Evolutionary conservation across 1,284 basidiomycete species (phyloP).

Genomic region (Athelia psychrophila): DNA sequence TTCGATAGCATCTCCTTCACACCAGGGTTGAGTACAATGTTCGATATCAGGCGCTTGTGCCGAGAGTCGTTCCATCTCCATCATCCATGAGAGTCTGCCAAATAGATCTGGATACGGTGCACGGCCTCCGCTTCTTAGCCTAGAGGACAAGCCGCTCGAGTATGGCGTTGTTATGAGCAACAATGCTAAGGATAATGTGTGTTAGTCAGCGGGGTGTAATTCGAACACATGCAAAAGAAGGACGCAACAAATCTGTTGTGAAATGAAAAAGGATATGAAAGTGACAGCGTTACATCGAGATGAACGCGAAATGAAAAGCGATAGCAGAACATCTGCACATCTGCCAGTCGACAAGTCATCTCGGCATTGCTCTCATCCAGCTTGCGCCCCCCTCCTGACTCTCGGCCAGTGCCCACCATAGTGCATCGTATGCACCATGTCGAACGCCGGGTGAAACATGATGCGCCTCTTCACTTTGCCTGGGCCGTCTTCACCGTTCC

Average conservation of each 20-base stretch:
- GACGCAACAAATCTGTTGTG: too few relatives aligned
- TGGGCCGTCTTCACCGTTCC: too few relatives aligned
- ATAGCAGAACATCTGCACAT: too few relatives aligned
- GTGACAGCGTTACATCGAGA: too few relatives aligned
- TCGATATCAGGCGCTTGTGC: slow-evolving; percentile 76
- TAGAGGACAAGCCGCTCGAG: slow-evolving; percentile 82
- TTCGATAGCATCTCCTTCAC: slow-evolving; percentile 82
- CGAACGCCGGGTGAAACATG: too few relatives aligned
- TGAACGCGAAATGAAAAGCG: too few relatives aligned
- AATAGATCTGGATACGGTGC: slow-evolving; percentile 81
- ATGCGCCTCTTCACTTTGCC: too few relatives aligned
- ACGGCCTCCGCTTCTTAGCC: slow-evolving; percentile 82
- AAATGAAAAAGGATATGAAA: too few relatives aligned
- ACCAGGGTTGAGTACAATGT: slow-evolving; percentile 77
- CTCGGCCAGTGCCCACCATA: too few relatives aligned
- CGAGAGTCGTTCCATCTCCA: slow-evolving; percentile 83
- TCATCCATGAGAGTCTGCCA: slow-evolving; percentile 80
- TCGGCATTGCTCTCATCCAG: slow-evolving; percentile 62
- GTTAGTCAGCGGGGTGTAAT: too few relatives aligned
- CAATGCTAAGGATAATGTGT: slow-evolving; percentile 45
- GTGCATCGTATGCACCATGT: too few relatives aligned
- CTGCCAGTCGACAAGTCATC: slow-evolving; percentile 72
- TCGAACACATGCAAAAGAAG: too few relatives aligned
- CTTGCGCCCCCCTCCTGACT: slow-evolving; percentile 66
- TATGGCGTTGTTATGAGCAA: slow-evolving; percentile 75